Evolutionary conservation across 768 basidiomycete species (phyloP).

Genomic region (Pleurotus cornucopiae): DNA sequence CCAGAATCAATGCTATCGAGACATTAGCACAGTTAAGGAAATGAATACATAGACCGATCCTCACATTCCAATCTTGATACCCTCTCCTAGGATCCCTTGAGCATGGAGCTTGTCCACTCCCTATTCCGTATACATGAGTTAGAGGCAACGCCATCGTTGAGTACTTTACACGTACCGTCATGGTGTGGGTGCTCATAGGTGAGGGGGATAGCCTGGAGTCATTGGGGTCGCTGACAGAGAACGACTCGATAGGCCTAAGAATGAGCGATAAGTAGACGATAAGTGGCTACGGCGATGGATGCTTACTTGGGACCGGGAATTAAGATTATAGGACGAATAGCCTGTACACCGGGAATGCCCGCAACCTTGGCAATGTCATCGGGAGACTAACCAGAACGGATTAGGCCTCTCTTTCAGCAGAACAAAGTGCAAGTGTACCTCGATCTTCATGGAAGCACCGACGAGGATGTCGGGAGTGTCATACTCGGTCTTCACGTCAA

Average conservation of each 20-base stretch:
- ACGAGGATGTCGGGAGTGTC: slow-evolving; percentile 49
- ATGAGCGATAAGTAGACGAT: background rate
- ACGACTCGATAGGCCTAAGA: slow-evolving; percentile 36
- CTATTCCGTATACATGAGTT: slow-evolving; percentile 19
- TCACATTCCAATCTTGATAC: slow-evolving; percentile 66
- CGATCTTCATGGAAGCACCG: slow-evolving; percentile 51
- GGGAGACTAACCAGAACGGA: background rate
- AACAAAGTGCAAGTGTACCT: slow-evolving; percentile 18
- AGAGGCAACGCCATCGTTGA: background rate
- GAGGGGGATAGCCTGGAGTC: slow-evolving; percentile 42
- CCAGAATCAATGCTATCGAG: slow-evolving; percentile 44
- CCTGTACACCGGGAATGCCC: slow-evolving; percentile 46
- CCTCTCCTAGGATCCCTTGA: slow-evolving; percentile 54
- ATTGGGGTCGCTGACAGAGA: slow-evolving; percentile 34
- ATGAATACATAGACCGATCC: too few species aligned
- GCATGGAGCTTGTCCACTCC: slow-evolving; percentile 66
- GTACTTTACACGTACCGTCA: slow-evolving; percentile 36
- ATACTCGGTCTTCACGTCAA: slow-evolving; percentile 49
- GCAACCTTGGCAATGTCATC: slow-evolving; percentile 47
- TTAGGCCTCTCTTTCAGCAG: too few species aligned
- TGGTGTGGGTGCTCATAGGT: slow-evolving; percentile 45
- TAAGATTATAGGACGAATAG: slow-evolving; percentile 49
- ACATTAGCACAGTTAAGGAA: background rate
- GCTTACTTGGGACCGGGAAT: slow-evolving; percentile 39
- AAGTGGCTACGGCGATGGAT: background rate